Percentiles rank a stretch among this genome's conserved stretches.
These are phyloP conservation scores for Trichoderma breve DNA, from an alignment of 2,329 filamentous ascomycete genomes.

Conservation along the genomic window DNA sequence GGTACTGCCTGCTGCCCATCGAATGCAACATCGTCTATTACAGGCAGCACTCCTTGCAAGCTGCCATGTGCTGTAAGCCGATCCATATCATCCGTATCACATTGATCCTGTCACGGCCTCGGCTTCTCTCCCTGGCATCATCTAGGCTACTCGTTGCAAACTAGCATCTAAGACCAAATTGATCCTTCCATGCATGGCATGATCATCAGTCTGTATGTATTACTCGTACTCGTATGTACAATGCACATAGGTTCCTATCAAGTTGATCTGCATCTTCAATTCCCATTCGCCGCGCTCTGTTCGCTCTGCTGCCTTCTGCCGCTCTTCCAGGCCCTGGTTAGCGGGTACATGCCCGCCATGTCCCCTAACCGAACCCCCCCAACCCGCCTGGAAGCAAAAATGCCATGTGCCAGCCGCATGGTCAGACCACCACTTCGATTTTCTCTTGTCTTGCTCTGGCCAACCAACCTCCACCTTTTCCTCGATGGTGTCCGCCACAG, in stretches of 20 bases:
- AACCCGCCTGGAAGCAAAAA: background rate
- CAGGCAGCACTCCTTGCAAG: background rate
- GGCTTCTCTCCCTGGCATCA: background rate
- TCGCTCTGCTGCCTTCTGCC: background rate
- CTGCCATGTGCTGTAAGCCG: background rate
- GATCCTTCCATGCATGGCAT: background rate
- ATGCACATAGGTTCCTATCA: background rate
- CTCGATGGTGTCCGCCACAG: background rate
- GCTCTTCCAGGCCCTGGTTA: background rate
- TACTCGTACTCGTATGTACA: background rate
- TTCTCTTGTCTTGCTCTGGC: background rate
- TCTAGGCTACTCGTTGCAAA: background rate
- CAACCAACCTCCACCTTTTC: background rate
- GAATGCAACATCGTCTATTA: background rate
- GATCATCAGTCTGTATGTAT: background rate
- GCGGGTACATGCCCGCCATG: conserved; percentile 10
- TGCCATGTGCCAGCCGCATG: conserved; percentile 20
- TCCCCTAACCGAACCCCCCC: conserved; percentile 15
- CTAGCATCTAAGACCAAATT: background rate
- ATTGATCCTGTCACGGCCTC: background rate
- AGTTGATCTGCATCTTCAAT: background rate
- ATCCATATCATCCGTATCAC: background rate
- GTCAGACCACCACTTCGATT: conserved; percentile 2
- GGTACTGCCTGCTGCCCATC: background rate
- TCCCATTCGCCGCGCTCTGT: background rate